Evolutionary conservation across 2,329 filamentous ascomycete species (phyloP).

Genomic region (Colletotrichum higginsianum): DNA sequence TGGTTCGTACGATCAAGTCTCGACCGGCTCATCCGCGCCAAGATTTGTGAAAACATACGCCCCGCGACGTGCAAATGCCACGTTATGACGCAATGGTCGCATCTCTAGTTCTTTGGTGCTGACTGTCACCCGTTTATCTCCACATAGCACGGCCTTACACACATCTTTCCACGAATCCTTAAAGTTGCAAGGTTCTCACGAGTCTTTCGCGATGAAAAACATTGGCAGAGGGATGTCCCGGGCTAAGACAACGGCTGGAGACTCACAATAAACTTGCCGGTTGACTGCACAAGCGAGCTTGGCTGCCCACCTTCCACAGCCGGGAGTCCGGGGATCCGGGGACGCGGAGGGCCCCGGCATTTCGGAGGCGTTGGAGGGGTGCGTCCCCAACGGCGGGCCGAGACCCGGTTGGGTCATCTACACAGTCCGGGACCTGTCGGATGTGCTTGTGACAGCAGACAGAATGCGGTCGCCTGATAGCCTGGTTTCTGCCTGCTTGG

Average conservation of each 20-base stretch:
- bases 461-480: not conserved
- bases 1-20: constrained; percentile 26
- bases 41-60: not conserved
- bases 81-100: constrained; percentile 13
- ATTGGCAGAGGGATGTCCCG: not conserved
- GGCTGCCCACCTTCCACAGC: not conserved
- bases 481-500: constrained; percentile 6
- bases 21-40: not conserved
- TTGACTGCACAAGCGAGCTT: not conserved
- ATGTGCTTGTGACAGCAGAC: too few species aligned
- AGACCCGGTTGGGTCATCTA: not conserved
- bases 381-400: not conserved
- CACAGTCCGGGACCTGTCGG: not conserved
- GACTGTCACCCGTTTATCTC: constrained; percentile 17
- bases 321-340: not conserved
- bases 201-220: not conserved
- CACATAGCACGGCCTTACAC: not conserved
- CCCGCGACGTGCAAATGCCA: not conserved
- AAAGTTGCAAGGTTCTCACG: not conserved
- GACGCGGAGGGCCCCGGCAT: not conserved
- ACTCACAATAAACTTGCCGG: not conserved
- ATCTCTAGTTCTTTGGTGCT: constrained; percentile 4
- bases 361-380: not conserved
- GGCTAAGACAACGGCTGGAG: not conserved
- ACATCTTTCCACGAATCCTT: not conserved